Evolutionary conservation across 345 rosid genomes (phyloP), one percentile per base, ranked within the genome.

Genomic region (Populus euphratica): DNA sequence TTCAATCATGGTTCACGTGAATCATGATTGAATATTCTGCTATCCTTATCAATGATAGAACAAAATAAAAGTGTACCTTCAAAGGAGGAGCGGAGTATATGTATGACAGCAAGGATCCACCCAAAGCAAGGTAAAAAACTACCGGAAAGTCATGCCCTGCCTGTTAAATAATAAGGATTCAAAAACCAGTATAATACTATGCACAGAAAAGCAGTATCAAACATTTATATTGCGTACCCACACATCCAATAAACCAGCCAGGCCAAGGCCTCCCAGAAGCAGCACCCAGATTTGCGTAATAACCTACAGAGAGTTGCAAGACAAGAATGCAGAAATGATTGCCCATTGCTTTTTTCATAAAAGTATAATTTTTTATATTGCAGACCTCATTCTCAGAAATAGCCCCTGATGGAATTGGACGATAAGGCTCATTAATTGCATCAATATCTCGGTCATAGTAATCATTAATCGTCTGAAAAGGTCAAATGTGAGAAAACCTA

Each of bases 81-180:
- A 96, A 82, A 82, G 99, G 99, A 27, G 99, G 99, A 83, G 98
- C 99, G 64, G 99, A 96, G 87, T 96, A 96, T 79, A 93, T 87
- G 85, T 90, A 93, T 8, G 99, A 93, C n/a, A 96, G 81, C 76
- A 96, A 89, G 66, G 99, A 96, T 81, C 99, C 99, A 72, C 99
- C 99, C 78, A 93, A 11, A 76, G 99, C 99, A 81, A 96, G 99
- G 85, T 88, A 92, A 70, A 93, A 92, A 59, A 93, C 2, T 73
- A 81, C 81, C 29, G 99, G 99, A 75, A 86, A 85, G 78, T 87
- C 70, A 78, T 96, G 99, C 66, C 98, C 98, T 75, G 98, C 98
- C 99, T 93, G 86, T 36, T 50, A 85, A 80, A 78, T 63, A 80
- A 78, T 64, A 85, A 69, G 38, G 27, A 82, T 64, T 85, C 72